A percentile compares a stretch with the other conserved stretches of the same genome.
phyloP scores from a whole-genome alignment of 106 monocot genomes.

The Posidonia australis region DNA sequence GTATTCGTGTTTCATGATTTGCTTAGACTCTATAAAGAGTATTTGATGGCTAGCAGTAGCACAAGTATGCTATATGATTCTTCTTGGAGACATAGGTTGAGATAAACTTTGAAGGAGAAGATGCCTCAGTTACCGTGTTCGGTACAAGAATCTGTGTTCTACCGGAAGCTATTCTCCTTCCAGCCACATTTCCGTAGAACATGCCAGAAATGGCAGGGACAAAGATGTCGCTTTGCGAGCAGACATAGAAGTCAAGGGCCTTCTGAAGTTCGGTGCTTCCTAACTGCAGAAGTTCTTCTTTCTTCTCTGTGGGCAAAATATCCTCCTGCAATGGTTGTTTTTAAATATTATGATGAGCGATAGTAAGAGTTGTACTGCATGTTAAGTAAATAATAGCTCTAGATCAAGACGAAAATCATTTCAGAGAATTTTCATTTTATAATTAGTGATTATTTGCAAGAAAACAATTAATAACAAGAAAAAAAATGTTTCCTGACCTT shows the following conservation, averaged over 20 bases:
- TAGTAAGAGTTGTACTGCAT: too few species aligned
- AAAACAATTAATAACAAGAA: neutral
- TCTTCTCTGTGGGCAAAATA: conserved; percentile 55
- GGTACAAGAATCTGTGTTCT: conserved; percentile 54
- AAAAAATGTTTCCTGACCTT: conserved; percentile 32
- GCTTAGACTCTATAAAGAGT: too few species aligned
- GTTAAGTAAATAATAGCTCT: too few species aligned
- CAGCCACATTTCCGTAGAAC: conserved; percentile 48
- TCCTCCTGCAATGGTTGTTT: conserved; percentile 43
- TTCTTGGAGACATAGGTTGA: conserved; percentile 42
- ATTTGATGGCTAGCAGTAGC: conserved; percentile 36
- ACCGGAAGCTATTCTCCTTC: conserved; percentile 52
- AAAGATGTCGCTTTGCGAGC: conserved; percentile 59
- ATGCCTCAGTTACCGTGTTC: neutral
- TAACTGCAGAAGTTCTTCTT: conserved; percentile 23
- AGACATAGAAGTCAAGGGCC: conserved; percentile 52
- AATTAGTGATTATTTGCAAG: too few species aligned
- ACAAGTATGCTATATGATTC: conserved; percentile 49
- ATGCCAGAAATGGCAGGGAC: conserved; percentile 54
- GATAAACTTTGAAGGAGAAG: conserved; percentile 23
- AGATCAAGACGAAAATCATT: too few species aligned
- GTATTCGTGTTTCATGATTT: too few species aligned
- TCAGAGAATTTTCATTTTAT: too few species aligned
- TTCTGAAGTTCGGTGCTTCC: conserved; percentile 32
- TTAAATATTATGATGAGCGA: neutral